phyloP scores from a whole-genome alignment of 305 asterid genomes.

The Fraxinus baroniana region DNA sequence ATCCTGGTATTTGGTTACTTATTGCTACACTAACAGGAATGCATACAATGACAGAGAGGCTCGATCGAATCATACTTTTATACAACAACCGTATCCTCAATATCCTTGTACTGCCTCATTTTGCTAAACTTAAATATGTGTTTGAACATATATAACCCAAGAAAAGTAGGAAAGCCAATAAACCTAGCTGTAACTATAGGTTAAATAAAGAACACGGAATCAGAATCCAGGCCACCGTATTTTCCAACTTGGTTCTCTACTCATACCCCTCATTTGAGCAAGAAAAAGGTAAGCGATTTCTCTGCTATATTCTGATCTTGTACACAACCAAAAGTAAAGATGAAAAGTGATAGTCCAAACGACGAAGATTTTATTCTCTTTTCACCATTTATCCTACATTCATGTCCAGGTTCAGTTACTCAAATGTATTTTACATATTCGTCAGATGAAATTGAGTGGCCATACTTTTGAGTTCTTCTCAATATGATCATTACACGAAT shows the following conservation, averaged over 20 bases:
- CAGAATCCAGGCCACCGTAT: background rate
- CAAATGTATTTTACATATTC: conserved; percentile 8
- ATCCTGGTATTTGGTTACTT: background rate
- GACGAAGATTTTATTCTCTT: conserved; percentile 14
- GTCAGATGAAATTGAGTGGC: background rate
- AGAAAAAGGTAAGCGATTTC: background rate
- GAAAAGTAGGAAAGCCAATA: background rate
- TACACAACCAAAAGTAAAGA: background rate
- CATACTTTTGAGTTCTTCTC: background rate
- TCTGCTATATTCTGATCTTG: background rate
- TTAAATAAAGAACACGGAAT: conserved; percentile 18
- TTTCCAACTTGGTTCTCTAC: conserved; percentile 16
- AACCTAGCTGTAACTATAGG: conserved; percentile 29
- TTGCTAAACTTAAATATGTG: background rate
- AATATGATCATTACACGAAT: background rate
- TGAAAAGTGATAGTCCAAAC: conserved; percentile 20
- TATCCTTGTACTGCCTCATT: background rate
- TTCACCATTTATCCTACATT: conserved; percentile 26
- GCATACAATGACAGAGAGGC: background rate
- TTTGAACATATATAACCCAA: background rate
- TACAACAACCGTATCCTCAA: background rate
- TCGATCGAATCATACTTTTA: no score
- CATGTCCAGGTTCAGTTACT: conserved; percentile 37
- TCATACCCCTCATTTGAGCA: background rate
- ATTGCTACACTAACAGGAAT: background rate